Evolutionary conservation across 345 rosid genomes (phyloP), one percentile per base, ranked within the genome.

Genomic region (Syzygium jambos): DNA sequence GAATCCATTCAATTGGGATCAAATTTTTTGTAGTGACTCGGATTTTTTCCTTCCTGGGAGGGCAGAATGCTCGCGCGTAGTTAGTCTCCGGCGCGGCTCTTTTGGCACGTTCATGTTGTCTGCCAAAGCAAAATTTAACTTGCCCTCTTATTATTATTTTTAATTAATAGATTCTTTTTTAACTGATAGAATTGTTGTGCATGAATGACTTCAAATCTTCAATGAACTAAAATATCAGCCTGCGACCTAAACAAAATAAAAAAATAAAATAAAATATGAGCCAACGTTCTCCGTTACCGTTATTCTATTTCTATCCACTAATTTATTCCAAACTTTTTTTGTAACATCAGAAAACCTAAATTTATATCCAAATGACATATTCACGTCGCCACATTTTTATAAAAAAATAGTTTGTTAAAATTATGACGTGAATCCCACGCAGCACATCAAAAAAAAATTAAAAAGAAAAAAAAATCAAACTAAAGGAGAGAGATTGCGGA

Each of bases 271-370:
- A 15, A 27, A 11, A 27, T 59, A 27, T 25, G 12, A 10, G 52
- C 52, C 52, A 11, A 9, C 10, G 52, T 9, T 51, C 52, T 51
- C 52, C 52, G 11, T 51, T 51, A 9, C 52, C 13, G 52, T 51
- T 51, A 3, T 9, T 51, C 52, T 51, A 51, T 51, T 51, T 51
- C 11, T 51, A 51, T 51, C 52, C 11, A 51, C 52, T 3, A 59
- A 57, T 0, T 0, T 59, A 43, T 1, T 7, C 46, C 46, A 43
- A 43, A 43, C 46, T 51, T 27, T 27, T 59, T 3, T 27, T 59
- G 0, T 23, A 0, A 59, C 12, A 4, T 2, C 25, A 27, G 5
- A 59, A 11, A 59, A 1, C 15, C 7, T 3, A 27, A 59, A 11
- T 11, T 27, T 59, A 3, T 59, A 59, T 9, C 13, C 12, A 3